A percentile compares a stretch with the other conserved stretches of the same genome.
Evolutionary conservation across 257 asterid species (phyloP).

Genomic region (Ehretia macrophylla): DNA sequence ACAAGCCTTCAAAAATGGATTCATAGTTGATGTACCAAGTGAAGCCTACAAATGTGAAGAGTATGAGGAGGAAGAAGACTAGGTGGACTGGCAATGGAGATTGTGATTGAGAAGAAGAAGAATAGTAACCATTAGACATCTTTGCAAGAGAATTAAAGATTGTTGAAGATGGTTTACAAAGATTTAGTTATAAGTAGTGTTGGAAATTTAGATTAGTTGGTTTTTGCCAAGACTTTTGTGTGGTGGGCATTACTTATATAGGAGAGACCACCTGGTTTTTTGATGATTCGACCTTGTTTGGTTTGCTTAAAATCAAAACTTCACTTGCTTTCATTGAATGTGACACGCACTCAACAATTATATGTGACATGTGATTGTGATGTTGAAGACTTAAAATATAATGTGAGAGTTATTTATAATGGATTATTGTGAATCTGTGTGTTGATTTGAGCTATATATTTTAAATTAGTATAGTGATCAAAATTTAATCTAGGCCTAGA

Average conservation of each 20-base stretch:
- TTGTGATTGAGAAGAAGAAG: constrained; percentile 15
- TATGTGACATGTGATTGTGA: neutral
- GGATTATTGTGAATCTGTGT: too few species aligned
- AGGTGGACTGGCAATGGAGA: constrained; percentile 60
- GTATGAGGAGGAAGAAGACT: constrained; percentile 56
- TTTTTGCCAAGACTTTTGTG: neutral
- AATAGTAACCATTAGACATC: constrained; percentile 45
- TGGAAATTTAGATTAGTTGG: neutral
- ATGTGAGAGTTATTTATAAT: too few species aligned
- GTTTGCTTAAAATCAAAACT: neutral
- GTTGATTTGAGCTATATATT: too few species aligned
- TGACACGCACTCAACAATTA: neutral
- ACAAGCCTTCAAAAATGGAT: constrained; percentile 54
- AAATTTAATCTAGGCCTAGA: too few species aligned
- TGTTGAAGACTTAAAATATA: too few species aligned
- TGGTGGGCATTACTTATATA: neutral
- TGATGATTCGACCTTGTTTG: neutral
- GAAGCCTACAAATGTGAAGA: constrained; percentile 56
- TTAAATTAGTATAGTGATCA: too few species aligned
- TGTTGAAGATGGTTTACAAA: neutral
- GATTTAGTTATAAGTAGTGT: neutral
- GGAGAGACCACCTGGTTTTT: neutral
- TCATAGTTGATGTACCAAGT: constrained; percentile 83
- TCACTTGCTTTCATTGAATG: constrained; percentile 2
- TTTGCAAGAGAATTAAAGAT: neutral